Evolutionary conservation across 768 basidiomycete species (phyloP).

Genomic region (Flagelloscypha sp.): DNA sequence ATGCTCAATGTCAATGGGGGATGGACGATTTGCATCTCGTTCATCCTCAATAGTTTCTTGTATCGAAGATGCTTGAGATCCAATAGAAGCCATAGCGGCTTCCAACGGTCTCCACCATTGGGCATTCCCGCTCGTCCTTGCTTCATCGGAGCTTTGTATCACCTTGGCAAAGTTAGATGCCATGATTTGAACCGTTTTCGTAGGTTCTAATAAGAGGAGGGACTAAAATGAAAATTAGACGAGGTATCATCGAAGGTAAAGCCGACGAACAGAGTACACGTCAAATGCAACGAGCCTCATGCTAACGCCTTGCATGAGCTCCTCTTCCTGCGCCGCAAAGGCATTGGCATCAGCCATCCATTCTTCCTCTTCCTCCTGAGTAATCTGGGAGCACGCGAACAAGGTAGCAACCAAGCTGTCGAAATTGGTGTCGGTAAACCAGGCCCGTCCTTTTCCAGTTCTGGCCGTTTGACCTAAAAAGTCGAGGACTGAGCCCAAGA

Average conservation of each 20-base stretch:
- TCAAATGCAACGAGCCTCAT: constrained; percentile 82
- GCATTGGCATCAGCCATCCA: constrained; percentile 88
- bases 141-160: constrained; percentile 48
- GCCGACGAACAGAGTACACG: constrained; percentile 53
- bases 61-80: constrained; percentile 71
- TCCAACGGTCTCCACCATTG: constrained; percentile 94
- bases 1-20: constrained; percentile 69
- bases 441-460: constrained; percentile 53
- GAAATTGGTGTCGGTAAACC: constrained; percentile 51
- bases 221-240: constrained; percentile 27
- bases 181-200: constrained; percentile 47
- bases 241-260: not conserved
- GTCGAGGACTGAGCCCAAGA: constrained; percentile 78
- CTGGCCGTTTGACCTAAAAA: constrained; percentile 63
- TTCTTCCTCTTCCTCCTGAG: constrained; percentile 82
- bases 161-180: constrained; percentile 46
- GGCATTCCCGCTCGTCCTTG: constrained; percentile 42
- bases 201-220: constrained; percentile 48
- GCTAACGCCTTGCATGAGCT: constrained; percentile 77
- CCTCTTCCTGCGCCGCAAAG: constrained; percentile 92
- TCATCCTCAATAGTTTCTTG: constrained; percentile 75
- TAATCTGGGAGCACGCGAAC: constrained; percentile 78
- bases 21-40: constrained; percentile 48
- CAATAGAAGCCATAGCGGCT: constrained; percentile 72
- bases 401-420: constrained; percentile 42